Evolutionary conservation across 176 grass and related monocot genomes (phyloP), one percentile per base, ranked within the genome.

Genomic region (Pontederia paniculata): DNA sequence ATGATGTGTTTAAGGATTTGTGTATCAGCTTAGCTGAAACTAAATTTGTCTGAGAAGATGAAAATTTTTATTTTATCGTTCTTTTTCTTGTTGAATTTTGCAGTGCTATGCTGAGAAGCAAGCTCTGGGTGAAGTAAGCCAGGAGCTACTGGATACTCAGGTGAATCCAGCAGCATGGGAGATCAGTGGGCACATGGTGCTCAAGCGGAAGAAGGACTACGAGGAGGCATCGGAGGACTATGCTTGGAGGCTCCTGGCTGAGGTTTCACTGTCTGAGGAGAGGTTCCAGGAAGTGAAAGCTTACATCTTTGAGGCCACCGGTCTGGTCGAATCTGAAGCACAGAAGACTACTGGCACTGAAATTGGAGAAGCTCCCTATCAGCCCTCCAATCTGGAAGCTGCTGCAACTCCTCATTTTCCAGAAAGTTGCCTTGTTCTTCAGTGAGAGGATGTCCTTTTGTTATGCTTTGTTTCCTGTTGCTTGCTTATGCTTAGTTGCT

Each of bases 201-300:
- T 58, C 8, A 58, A 58, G 56, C 28, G 28, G 56, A 58, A 58
- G 23, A 58, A 58, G 37, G 56, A 58, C 41, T 58, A 37, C 17
- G 56, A 58, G 56, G 56, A 58, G 56, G 56, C 56, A 17, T 58
- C 56, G 4, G 56, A 58, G 56, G 56, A 58, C 12, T 58, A 58
- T 4, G 56, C 56, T 17, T 43, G 56, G 56, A 58, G 56, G 16
- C 56, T 58, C 6, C 17, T 58, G 56, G 12, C 56, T 42, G 28
- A 42, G 56, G 56, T 43, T 23, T 58, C 56, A 21, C 56, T 58
- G 1, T 58, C 56, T 4, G 28, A 58, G n/a, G 56, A 25, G 28
- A 58, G 15, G 56, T 58, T 58, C 23, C 23, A 58, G 37, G 56
- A 58, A 58, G 56, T 58, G 23, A 58, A 58, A 42, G 56, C 56